phyloP scores from a whole-genome alignment of 2,329 filamentous ascomycete genomes.

The Chrysoporthe puriensis region DNA sequence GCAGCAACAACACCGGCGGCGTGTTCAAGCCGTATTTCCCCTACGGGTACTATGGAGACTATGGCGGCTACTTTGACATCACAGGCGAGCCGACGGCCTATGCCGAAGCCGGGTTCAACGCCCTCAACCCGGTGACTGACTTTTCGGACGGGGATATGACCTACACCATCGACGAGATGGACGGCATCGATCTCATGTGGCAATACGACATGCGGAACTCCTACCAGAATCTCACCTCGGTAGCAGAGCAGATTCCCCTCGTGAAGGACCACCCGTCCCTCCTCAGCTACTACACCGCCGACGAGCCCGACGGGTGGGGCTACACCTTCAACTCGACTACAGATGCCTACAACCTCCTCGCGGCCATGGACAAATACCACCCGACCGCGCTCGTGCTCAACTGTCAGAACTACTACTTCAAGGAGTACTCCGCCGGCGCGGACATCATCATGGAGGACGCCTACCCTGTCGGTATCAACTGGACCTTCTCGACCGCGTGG shows the following conservation, averaged over 20 bases:
- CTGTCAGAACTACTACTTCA: conserved; percentile 65
- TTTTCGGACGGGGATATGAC: conserved; percentile 42
- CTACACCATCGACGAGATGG: conserved; percentile 43
- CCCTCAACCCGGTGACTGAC: conserved; percentile 48
- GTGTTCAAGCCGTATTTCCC: conserved; percentile 47
- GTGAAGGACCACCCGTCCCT: conserved; percentile 45
- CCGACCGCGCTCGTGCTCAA: conserved; percentile 63
- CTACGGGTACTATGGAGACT: conserved; percentile 49
- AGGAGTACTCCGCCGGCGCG: conserved; percentile 55
- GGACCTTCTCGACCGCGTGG: conserved; percentile 55
- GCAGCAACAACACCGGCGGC: conserved; percentile 40
- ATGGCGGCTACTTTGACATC: conserved; percentile 49
- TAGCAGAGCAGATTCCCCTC: conserved; percentile 43
- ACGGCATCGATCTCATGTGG: conserved; percentile 43
- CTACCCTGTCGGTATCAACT: conserved; percentile 63
- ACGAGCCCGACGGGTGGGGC: conserved; percentile 60
- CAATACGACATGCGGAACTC: conserved; percentile 50
- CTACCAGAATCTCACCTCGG: conserved; percentile 49
- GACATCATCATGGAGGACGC: conserved; percentile 64
- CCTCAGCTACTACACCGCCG: conserved; percentile 51
- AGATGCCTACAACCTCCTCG: conserved; percentile 49
- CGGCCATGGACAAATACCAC: conserved; percentile 61
- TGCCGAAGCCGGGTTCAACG: conserved; percentile 45
- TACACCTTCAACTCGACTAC: conserved; percentile 54
- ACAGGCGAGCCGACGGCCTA: conserved; percentile 41